Percentiles rank a stretch among this genome's conserved stretches.
These are phyloP conservation scores for Globomyces pollinis-pini DNA, from an alignment of 192 early-diverging fungal species.

Conservation along the genomic window DNA sequence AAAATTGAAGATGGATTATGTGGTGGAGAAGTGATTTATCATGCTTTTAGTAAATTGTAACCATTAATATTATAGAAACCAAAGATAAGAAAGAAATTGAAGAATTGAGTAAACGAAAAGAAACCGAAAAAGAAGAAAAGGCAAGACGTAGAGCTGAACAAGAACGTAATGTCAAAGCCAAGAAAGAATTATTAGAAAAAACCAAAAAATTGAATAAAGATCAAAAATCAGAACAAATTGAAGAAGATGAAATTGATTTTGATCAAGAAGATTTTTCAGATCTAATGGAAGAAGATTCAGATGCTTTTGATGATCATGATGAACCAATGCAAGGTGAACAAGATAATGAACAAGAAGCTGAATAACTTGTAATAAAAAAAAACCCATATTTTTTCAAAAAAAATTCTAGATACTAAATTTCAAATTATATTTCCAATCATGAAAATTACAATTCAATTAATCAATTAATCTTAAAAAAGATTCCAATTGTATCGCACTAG, in stretches of 20 bases:
- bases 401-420: no score
- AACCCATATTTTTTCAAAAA: no score
- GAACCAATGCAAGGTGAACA: no score
- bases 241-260: conserved; percentile 14
- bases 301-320: conserved; percentile 13
- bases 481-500: no score
- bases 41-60: conserved; percentile 61
- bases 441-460: no score
- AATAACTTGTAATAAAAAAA: no score
- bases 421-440: no score
- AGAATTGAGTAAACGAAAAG: conserved; percentile 48
- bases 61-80: conserved; percentile 30
- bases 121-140: conserved; percentile 55
- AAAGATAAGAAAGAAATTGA: conserved; percentile 67
- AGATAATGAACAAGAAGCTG: no score
- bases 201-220: conserved; percentile 40
- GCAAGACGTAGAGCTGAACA: conserved; percentile 70
- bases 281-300: conserved; percentile 10
- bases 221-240: conserved; percentile 32
- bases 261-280: conserved; percentile 12
- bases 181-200: conserved; percentile 47
- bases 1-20: conserved; percentile 89
- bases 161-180: conserved; percentile 74
- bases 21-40: conserved; percentile 87
- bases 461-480: no score